phyloP scores from a whole-genome alignment of 2,329 filamentous ascomycete genomes.

The Fusarium pseudonygamai region DNA sequence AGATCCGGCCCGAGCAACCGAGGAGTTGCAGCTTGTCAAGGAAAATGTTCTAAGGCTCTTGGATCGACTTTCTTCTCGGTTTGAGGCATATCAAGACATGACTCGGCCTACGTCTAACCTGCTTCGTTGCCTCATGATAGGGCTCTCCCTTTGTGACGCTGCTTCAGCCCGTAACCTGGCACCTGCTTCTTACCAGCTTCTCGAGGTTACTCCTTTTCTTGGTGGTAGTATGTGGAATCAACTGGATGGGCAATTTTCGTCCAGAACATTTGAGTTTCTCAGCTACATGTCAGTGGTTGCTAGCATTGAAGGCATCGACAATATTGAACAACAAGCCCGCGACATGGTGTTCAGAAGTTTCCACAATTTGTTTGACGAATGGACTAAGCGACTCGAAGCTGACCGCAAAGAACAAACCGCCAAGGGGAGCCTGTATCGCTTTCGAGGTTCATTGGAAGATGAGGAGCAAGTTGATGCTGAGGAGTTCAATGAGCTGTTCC shows the following conservation, averaged over 20 bases:
- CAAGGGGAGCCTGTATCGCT: conserved; percentile 83
- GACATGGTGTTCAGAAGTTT: conserved; percentile 72
- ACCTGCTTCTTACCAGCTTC: conserved; percentile 49
- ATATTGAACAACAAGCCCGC: conserved; percentile 55
- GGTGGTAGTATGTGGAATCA: conserved; percentile 54
- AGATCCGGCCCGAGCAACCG: conserved; percentile 31
- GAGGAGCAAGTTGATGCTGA: conserved; percentile 78
- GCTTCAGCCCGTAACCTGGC: conserved; percentile 55
- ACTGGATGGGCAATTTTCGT: conserved; percentile 28
- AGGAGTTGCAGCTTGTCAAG: conserved; percentile 60
- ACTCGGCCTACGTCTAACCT: conserved; percentile 81
- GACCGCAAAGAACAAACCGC: conserved; percentile 80
- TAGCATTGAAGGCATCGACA: conserved; percentile 58
- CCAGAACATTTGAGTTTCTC: conserved; percentile 56
- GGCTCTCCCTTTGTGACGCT: conserved; percentile 69
- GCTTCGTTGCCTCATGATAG: conserved; percentile 80
- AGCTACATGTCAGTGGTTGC: conserved; percentile 48
- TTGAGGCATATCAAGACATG: conserved; percentile 86
- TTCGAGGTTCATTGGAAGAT: conserved; percentile 79
- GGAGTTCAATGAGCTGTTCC: conserved; percentile 84
- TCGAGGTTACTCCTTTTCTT: conserved; percentile 64
- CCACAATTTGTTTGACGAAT: conserved; percentile 78
- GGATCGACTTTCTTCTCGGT: conserved; percentile 73
- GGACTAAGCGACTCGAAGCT: conserved; percentile 78
- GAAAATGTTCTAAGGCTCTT: conserved; percentile 74